Conservation (phyloP, 768 basidiomycete species). For the Phlegmacium glaucopus region DNA sequence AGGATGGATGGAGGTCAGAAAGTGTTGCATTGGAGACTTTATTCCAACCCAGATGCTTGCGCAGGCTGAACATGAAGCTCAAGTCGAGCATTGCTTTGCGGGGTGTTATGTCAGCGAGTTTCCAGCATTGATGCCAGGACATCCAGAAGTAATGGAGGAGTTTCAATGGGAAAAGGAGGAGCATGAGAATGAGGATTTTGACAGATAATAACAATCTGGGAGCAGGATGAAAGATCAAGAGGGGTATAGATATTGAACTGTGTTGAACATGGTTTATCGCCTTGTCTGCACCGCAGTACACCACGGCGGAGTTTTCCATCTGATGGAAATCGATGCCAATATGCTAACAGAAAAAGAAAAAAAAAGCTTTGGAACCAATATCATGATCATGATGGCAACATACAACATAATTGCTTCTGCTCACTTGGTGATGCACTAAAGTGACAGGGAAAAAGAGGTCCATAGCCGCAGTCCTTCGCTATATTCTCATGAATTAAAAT, state of each 20-base stretch:
- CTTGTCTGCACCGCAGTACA: neutral
- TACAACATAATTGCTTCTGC: neutral
- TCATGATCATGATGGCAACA: neutral
- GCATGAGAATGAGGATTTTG: conserved; percentile 2
- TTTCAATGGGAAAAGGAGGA: conserved; percentile 1
- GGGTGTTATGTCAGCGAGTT: conserved; percentile 26
- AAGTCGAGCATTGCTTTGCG: conserved; percentile 19
- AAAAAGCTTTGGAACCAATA: neutral
- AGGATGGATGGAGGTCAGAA: conserved; percentile 5
- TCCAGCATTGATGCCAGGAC: conserved; percentile 17
- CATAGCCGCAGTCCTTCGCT: conserved; percentile 5
- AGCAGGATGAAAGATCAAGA: neutral
- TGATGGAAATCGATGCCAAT: conserved; percentile 17
- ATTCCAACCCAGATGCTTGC: conserved; percentile 13
- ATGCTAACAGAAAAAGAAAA: neutral
- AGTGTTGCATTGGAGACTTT: neutral
- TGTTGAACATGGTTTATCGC: neutral
- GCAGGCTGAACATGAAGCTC: conserved; percentile 16
- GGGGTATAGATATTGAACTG: conserved; percentile 2
- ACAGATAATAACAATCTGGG: conserved; percentile 1
- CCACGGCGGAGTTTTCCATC: conserved; percentile 13
- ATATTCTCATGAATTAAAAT: neutral
- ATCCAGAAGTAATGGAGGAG: conserved; percentile 5
- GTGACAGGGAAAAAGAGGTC: conserved; percentile 16
- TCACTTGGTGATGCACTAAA: conserved; percentile 7